Evolutionary conservation across 495 filamentous ascomycete genomes (phyloP), one percentile per base, ranked within the genome.

Genomic region (Penicillium roqueforti): DNA sequence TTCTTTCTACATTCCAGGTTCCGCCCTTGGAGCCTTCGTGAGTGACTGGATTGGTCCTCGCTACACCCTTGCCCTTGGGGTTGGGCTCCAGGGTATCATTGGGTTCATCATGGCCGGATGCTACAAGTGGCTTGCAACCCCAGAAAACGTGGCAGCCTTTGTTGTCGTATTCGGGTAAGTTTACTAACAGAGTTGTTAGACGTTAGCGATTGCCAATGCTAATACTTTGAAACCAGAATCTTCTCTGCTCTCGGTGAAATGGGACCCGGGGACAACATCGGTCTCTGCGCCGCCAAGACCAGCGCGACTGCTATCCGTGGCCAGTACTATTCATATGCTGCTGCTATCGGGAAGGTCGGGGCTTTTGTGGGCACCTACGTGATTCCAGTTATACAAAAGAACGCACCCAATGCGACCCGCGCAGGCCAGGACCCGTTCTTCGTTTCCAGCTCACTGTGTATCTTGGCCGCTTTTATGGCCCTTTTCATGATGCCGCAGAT

Each of bases 231-330:
- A 3, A 26, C 25, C 49, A 85, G 90, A 36, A 81, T 97, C 59
- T 96, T 97, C 76, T 76, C 88, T 3, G 82, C 84, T 0, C 80
- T 96, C 8, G 92, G 91, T 22, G 91, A 96, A 68, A 63, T 92
- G 38, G 92, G 91, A 0, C 90, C 92, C 0, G 92, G 91, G 25
- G 85, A 97, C 71, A 96, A 96, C 68, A 95, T 96, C 60, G 91
- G 91, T 5, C 80, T 96, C 1, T 70, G 91, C 19, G 91, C 91
- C 0, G 87, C 88, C 47, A 96, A 95, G 72, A 92, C 88, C 14
- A 87, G 84, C 66, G 88, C 91, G 1, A 97, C 92, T 4, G 84
- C 85, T 10, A 86, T 97, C 29, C 78, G 91, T 20, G 92, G 91
- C 9, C 89, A 93, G 63, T 97, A 95, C 73, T 97, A 97, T 68